A percentile compares a stretch with the other conserved stretches of the same genome.
Evolutionary conservation across 2,329 filamentous ascomycete genomes (phyloP).

Genomic region (Nemania serpens): DNA sequence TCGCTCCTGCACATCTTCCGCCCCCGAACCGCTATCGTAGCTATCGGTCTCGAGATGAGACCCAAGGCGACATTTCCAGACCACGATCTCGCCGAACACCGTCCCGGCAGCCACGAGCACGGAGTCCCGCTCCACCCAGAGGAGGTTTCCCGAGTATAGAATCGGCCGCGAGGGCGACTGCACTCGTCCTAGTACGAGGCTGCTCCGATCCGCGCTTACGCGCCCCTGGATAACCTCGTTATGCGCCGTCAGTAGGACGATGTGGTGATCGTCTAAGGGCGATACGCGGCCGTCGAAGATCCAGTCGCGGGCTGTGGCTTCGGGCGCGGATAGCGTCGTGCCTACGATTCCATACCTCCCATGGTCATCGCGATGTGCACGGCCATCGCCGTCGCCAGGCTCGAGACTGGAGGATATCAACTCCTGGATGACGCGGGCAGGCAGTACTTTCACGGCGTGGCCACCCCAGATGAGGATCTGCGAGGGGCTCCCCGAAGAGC

Average conservation of each 20-base stretch:
- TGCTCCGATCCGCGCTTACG: constrained; percentile 26
- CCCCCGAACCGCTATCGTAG: background rate
- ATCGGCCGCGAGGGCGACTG: constrained; percentile 77
- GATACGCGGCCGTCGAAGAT: constrained; percentile 70
- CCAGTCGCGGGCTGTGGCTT: constrained; percentile 70
- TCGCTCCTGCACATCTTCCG: background rate
- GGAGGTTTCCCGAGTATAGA: constrained; percentile 80
- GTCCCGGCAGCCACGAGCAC: constrained; percentile 86
- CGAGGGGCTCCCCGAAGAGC: constrained; percentile 7
- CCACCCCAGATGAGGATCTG: constrained; percentile 73
- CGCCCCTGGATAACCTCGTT: constrained; percentile 72
- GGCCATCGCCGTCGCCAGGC: background rate
- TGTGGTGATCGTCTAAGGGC: constrained; percentile 47
- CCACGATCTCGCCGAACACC: constrained; percentile 89
- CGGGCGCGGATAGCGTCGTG: constrained; percentile 34
- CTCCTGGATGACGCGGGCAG: constrained; percentile 40
- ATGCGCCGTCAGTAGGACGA: constrained; percentile 79
- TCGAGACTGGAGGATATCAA: background rate
- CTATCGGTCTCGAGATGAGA: background rate
- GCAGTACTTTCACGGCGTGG: constrained; percentile 55
- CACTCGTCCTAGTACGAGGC: constrained; percentile 53
- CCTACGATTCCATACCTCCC: constrained; percentile 11
- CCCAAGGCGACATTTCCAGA: constrained; percentile 74
- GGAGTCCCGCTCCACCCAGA: constrained; percentile 60
- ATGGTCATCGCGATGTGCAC: background rate